Percentiles rank a stretch among this genome's conserved stretches.
These are phyloP conservation scores for Serpula lacrymans DNA, from an alignment of 768 basidiomycete species.

Conservation along the genomic window DNA sequence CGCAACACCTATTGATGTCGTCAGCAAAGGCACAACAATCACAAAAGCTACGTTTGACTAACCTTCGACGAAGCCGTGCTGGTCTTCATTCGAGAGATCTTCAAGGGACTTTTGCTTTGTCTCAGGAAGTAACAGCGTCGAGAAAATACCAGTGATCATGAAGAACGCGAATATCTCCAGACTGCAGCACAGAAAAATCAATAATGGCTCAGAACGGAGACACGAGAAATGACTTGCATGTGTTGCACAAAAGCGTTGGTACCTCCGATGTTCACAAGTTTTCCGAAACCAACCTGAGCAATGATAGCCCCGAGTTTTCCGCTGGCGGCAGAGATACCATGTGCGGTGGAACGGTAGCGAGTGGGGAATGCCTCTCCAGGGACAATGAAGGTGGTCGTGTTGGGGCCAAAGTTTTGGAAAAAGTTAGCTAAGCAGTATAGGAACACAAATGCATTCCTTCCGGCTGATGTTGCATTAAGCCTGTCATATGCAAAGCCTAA, in stretches of 20 bases:
- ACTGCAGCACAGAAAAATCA: conserved; percentile 27
- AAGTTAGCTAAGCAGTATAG: conserved; percentile 86
- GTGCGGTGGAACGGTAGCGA: conserved; percentile 80
- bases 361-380: conserved; percentile 88
- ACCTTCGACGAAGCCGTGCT: conserved; percentile 50
- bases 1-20: no score
- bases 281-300: conserved; percentile 73
- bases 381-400: conserved; percentile 75
- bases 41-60: no score
- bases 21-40: conserved; percentile 2
- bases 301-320: conserved; percentile 85
- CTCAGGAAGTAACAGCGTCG: conserved; percentile 77
- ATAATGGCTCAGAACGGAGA: conserved; percentile 2
- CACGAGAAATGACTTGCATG: conserved; percentile 45
- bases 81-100: conserved; percentile 70
- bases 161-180: conserved; percentile 81
- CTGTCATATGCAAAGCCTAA: conserved; percentile 66
- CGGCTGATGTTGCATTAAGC: conserved; percentile 39
- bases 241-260: conserved; percentile 58
- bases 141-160: conserved; percentile 83
- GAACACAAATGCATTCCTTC: conserved; percentile 66
- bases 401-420: conserved; percentile 88
- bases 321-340: conserved; percentile 80
- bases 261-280: conserved; percentile 67
- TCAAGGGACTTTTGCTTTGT: conserved; percentile 67